phyloP scores from a whole-genome alignment of 1,139 yeast genomes.

The Scheffersomyces cryptocercus region DNA sequence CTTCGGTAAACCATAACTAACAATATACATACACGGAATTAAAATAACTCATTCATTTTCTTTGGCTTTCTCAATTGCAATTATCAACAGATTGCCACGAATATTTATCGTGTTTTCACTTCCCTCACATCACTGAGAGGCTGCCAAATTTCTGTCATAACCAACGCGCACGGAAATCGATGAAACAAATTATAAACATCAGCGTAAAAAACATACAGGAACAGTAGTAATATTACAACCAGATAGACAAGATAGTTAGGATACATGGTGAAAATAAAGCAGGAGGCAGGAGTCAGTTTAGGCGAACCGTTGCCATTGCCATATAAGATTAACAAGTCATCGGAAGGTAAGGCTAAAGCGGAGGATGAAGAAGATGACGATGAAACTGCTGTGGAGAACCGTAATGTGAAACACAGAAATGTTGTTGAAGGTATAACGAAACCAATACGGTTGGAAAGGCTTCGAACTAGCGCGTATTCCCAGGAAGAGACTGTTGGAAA shows the following conservation, averaged over 20 bases:
- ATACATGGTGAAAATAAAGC: constrained; percentile 3
- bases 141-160: too few species aligned
- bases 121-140: too few species aligned
- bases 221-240: not conserved
- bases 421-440: constrained; percentile 6
- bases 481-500: not conserved
- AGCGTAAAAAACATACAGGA: not conserved
- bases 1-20: too few species aligned
- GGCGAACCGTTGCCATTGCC: constrained; percentile 44
- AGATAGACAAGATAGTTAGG: not conserved
- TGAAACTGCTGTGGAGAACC: constrained; percentile 17
- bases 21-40: too few species aligned
- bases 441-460: not conserved
- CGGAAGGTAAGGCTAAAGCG: not conserved
- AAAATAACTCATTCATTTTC: too few species aligned
- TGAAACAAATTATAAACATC: too few species aligned
- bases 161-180: too few species aligned
- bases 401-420: constrained; percentile 6
- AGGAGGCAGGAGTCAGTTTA: constrained; percentile 7
- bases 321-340: constrained; percentile 17
- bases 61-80: too few species aligned
- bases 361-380: constrained; percentile 13
- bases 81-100: too few species aligned
- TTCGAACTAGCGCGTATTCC: constrained; percentile 1
- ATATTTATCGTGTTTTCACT: too few species aligned